phyloP scores from a whole-genome alignment of 257 asterid species.

The Salvia splendens region DNA sequence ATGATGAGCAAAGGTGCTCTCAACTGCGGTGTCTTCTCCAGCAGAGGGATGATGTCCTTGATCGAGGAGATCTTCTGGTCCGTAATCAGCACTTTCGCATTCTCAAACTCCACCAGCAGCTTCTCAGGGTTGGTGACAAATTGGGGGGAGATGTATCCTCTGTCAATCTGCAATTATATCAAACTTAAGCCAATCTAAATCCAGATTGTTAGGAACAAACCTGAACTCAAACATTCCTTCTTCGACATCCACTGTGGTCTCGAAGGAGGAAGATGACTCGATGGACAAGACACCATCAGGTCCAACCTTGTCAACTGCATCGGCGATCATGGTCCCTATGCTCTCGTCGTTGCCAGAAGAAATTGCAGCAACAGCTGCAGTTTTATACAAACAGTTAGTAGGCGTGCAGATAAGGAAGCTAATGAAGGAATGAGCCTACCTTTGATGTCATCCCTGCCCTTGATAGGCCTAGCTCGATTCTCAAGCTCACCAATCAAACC shows the following conservation, averaged over 20 bases:
- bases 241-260: conserved; percentile 94
- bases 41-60: conserved; percentile 86
- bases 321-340: conserved; percentile 89
- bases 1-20: conserved; percentile 83
- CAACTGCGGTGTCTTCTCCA: conserved; percentile 84
- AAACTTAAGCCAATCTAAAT: background rate
- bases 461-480: conserved; percentile 84
- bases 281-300: conserved; percentile 98
- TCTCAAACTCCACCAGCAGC: conserved; percentile 79
- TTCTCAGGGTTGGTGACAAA: conserved; percentile 92
- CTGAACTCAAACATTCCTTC: conserved; percentile 56
- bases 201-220: background rate
- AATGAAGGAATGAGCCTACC: conserved; percentile 44
- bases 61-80: conserved; percentile 89
- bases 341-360: conserved; percentile 90
- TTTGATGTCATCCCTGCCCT: conserved; percentile 89
- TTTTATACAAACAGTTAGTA: conserved; percentile 5
- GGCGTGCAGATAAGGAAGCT: background rate
- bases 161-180: conserved; percentile 61
- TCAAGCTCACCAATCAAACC: conserved; percentile 81
- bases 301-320: conserved; percentile 97
- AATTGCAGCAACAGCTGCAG: conserved; percentile 86
- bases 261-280: conserved; percentile 95
- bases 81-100: conserved; percentile 74
- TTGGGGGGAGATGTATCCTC: conserved; percentile 96